Conservation (phyloP, 2,329 filamentous ascomycete species). For the Tolypocladium tundrense region DNA sequence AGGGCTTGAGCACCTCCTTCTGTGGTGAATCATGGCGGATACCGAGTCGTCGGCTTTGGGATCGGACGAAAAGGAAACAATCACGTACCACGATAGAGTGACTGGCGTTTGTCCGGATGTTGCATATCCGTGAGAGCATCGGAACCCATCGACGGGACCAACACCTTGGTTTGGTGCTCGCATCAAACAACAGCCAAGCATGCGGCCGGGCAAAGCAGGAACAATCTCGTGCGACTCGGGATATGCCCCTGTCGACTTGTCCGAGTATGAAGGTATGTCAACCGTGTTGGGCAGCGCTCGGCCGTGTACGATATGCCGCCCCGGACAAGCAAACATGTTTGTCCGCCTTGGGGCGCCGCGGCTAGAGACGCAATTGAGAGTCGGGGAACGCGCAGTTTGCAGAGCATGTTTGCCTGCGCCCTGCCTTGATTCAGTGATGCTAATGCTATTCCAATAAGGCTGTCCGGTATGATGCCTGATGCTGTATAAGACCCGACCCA, state of each 20-base stretch:
- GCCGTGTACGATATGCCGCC: not conserved
- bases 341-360: not conserved
- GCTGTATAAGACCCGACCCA: not conserved
- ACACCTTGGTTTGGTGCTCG: not conserved
- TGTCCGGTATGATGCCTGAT: not conserved
- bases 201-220: not conserved
- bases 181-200: not conserved
- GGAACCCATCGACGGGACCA: not conserved
- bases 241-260: no score
- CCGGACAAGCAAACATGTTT: not conserved
- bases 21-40: not conserved
- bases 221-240: no score
- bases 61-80: not conserved
- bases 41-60: no score
- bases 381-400: not conserved
- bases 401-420: not conserved
- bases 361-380: not conserved
- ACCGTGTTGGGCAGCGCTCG: not conserved
- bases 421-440: not conserved
- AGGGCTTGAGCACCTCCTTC: not conserved
- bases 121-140: not conserved
- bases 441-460: not conserved
- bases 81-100: not conserved
- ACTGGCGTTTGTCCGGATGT: not conserved
- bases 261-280: not conserved